Conservation (phyloP, 306 rosid genomes). For the Senna siamea region DNA sequence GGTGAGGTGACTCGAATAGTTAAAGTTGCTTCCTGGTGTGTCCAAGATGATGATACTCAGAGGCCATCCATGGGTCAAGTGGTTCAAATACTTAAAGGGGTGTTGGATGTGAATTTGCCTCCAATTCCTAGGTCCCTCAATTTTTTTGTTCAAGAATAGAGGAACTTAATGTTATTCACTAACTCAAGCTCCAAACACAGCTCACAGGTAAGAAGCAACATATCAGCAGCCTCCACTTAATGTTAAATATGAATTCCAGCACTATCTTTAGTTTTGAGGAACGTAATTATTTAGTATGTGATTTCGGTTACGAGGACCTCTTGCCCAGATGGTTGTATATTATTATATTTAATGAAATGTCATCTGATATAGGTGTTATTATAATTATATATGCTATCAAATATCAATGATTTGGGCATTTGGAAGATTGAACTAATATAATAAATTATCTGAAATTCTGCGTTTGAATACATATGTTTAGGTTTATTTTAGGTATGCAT, state of each 20-base stretch:
- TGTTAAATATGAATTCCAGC: slow-evolving; percentile 6
- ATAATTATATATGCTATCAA: too few species aligned
- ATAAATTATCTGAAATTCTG: neutral
- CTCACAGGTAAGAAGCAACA: slow-evolving; percentile 45
- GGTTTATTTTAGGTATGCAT: too few species aligned
- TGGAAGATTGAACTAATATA: neutral
- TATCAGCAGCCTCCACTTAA: slow-evolving; percentile 36
- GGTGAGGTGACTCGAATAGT: slow-evolving; percentile 43
- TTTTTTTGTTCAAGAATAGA: slow-evolving; percentile 42
- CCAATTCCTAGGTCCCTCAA: slow-evolving; percentile 49
- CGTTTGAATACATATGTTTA: too few species aligned
- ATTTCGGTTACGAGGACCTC: neutral
- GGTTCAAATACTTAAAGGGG: slow-evolving; percentile 59
- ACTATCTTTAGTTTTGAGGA: slow-evolving; percentile 1
- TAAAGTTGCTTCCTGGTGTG: slow-evolving; percentile 62
- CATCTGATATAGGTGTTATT: neutral
- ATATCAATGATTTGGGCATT: neutral
- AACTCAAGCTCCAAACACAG: slow-evolving; percentile 43
- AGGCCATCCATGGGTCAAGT: slow-evolving; percentile 61
- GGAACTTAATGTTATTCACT: slow-evolving; percentile 46
- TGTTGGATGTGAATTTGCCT: slow-evolving; percentile 42
- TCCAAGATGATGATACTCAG: slow-evolving; percentile 56
- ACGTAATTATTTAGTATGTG: too few species aligned
- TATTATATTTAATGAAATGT: slow-evolving; percentile 1
- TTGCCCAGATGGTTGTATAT: neutral